Percentiles rank a stretch among this genome's conserved stretches.
Conservation (phyloP, 768 basidiomycete species). For the Russula foetens region DNA sequence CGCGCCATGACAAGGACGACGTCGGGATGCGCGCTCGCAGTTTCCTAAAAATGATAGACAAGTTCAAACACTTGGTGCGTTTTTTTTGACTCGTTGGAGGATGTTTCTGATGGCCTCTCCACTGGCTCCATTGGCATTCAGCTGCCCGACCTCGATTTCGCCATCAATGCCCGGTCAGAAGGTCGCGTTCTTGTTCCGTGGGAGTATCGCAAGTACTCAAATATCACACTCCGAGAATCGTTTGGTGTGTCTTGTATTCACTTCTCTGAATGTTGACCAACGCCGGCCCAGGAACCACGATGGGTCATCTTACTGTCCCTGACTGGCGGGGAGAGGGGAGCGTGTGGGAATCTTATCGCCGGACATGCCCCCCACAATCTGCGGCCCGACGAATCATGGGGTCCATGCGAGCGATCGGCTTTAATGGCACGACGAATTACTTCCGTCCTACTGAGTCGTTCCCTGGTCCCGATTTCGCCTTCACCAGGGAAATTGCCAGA, state of each 20-base stretch:
- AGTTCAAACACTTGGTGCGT: slow-evolving; percentile 56
- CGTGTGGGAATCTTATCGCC: slow-evolving; percentile 92
- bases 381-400: slow-evolving; percentile 78
- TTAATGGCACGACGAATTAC: slow-evolving; percentile 25
- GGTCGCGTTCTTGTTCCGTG: slow-evolving; percentile 90
- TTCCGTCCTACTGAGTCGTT: slow-evolving; percentile 24
- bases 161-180: slow-evolving; percentile 90
- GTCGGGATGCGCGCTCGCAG: slow-evolving; percentile 72
- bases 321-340: slow-evolving; percentile 82
- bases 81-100: not conserved
- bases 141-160: slow-evolving; percentile 92
- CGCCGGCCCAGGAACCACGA: slow-evolving; percentile 37
- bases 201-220: slow-evolving; percentile 73
- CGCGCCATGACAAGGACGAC: slow-evolving; percentile 54
- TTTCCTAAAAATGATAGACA: slow-evolving; percentile 66
- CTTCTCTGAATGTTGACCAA: not conserved
- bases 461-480: slow-evolving; percentile 52
- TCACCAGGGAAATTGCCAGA: slow-evolving; percentile 53
- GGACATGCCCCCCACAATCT: slow-evolving; percentile 77
- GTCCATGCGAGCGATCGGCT: slow-evolving; percentile 52
- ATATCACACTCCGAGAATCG: slow-evolving; percentile 44
- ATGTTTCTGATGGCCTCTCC: not conserved
- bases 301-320: slow-evolving; percentile 47
- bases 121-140: slow-evolving; percentile 30
- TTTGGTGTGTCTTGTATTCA: slow-evolving; percentile 25